Evolutionary conservation across 345 rosid genomes (phyloP).

Genomic region (Isatis tinctoria): DNA sequence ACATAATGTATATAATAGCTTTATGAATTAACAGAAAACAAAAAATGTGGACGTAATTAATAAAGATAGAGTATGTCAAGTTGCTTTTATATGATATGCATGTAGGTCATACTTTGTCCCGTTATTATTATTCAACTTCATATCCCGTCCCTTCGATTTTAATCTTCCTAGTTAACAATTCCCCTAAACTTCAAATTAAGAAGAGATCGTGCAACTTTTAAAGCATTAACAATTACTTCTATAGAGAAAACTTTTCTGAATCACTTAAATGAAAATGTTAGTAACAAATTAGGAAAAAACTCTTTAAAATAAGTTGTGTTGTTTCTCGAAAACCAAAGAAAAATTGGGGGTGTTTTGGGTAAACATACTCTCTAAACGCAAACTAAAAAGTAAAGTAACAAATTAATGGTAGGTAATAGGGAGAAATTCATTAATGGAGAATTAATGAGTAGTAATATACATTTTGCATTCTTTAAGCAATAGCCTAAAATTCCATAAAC

Average conservation of each 20-base stretch:
- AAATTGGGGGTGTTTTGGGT: not conserved
- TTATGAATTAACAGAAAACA: slow-evolving; percentile 9
- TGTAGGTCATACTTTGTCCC: slow-evolving; percentile 34
- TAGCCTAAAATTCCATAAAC: slow-evolving; percentile 24
- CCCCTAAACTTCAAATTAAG: not conserved
- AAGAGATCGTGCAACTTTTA: not conserved
- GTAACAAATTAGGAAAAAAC: not conserved
- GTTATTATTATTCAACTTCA: slow-evolving; percentile 17
- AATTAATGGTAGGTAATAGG: not conserved
- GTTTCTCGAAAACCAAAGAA: not conserved
- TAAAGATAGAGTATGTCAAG: slow-evolving; percentile 26
- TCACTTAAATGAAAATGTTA: no score
- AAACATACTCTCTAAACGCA: not conserved
- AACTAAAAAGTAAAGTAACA: not conserved
- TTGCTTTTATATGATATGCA: slow-evolving; percentile 29
- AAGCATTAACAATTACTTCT: no score
- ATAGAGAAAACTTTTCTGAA: no score
- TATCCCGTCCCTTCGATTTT: slow-evolving; percentile 6
- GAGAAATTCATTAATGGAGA: not conserved
- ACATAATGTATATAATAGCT: not conserved
- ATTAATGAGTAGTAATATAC: slow-evolving; percentile 29
- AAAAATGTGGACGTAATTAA: slow-evolving; percentile 24
- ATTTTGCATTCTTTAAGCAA: slow-evolving; percentile 33
- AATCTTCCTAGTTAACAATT: not conserved
- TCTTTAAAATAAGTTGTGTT: not conserved